phyloP scores from a whole-genome alignment of 306 rosid genomes.

The Cicer cuneatum region DNA sequence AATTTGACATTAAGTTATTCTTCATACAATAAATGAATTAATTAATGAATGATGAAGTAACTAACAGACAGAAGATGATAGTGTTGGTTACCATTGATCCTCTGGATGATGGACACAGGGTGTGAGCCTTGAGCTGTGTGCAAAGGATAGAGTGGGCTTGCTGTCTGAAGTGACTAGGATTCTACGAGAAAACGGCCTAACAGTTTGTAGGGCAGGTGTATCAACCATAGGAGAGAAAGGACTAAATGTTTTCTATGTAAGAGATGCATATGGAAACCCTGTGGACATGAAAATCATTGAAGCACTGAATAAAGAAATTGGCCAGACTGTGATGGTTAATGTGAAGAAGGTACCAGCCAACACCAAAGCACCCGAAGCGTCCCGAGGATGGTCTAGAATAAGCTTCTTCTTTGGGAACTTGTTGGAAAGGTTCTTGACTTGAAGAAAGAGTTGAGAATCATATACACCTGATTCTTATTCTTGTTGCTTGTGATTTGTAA shows the following conservation, averaged over 20 bases:
- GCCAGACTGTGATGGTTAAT: slow-evolving; percentile 67
- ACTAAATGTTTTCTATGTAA: slow-evolving; percentile 76
- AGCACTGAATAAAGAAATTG: slow-evolving; percentile 73
- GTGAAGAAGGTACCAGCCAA: slow-evolving; percentile 71
- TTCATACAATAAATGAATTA: slow-evolving; percentile 1
- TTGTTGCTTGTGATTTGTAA: slow-evolving; percentile 32
- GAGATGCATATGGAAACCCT: slow-evolving; percentile 77
- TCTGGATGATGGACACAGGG: slow-evolving; percentile 58
- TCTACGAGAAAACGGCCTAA: slow-evolving; percentile 73
- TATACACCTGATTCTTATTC: slow-evolving; percentile 28
- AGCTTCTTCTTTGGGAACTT: slow-evolving; percentile 88
- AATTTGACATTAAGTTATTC: slow-evolving; percentile 9
- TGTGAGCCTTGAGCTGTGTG: slow-evolving; percentile 73
- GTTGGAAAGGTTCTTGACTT: slow-evolving; percentile 75
- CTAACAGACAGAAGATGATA: slow-evolving; percentile 18
- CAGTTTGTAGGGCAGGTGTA: slow-evolving; percentile 71
- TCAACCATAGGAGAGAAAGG: slow-evolving; percentile 81
- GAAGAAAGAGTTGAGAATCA: slow-evolving; percentile 13
- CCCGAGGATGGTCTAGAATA: slow-evolving; percentile 72
- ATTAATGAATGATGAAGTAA: slow-evolving; percentile 10
- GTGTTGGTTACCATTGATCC: slow-evolving; percentile 39
- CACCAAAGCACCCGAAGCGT: slow-evolving; percentile 62
- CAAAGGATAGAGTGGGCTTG: slow-evolving; percentile 77
- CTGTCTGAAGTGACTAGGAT: slow-evolving; percentile 78
- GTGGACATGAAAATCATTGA: slow-evolving; percentile 67